Evolutionary conservation across 805 yeast genomes (phyloP).

Genomic region (Suhomyces sp.): DNA sequence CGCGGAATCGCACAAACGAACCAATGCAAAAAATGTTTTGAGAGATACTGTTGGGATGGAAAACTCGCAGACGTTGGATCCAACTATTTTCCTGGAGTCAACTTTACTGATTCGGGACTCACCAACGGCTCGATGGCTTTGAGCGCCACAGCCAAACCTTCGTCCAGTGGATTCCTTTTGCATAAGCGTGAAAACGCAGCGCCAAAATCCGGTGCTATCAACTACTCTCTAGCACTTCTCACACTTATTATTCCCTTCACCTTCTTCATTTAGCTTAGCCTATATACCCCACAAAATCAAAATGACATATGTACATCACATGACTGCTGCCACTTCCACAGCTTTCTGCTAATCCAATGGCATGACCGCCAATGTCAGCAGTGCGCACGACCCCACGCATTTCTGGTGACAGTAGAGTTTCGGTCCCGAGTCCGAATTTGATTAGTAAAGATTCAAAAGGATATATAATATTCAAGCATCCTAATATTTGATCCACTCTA

Average conservation of each 20-base stretch:
- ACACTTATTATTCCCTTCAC: not conserved
- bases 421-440: slow-evolving; percentile 3
- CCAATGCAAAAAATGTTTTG: slow-evolving; percentile 71
- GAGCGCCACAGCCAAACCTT: slow-evolving; percentile 1
- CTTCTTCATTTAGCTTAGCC: not conserved
- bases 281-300: not conserved
- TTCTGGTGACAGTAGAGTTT: not conserved
- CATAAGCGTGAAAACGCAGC: slow-evolving; percentile 2
- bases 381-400: slow-evolving; percentile 1
- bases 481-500: not conserved
- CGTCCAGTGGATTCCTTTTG: not conserved
- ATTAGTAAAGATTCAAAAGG: not conserved
- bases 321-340: not conserved
- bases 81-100: slow-evolving; percentile 19
- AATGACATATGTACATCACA: not conserved
- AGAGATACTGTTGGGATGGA: slow-evolving; percentile 76
- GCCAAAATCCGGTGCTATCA: not conserved
- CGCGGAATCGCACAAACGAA: slow-evolving; percentile 55
- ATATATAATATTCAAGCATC: not conserved
- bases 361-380: not conserved
- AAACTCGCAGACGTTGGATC: slow-evolving; percentile 6
- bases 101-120: slow-evolving; percentile 28
- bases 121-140: slow-evolving; percentile 20
- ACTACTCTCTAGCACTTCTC: not conserved
- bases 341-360: not conserved